Conservation (phyloP, 257 asterid species). For the Solanum dulcamara region DNA sequence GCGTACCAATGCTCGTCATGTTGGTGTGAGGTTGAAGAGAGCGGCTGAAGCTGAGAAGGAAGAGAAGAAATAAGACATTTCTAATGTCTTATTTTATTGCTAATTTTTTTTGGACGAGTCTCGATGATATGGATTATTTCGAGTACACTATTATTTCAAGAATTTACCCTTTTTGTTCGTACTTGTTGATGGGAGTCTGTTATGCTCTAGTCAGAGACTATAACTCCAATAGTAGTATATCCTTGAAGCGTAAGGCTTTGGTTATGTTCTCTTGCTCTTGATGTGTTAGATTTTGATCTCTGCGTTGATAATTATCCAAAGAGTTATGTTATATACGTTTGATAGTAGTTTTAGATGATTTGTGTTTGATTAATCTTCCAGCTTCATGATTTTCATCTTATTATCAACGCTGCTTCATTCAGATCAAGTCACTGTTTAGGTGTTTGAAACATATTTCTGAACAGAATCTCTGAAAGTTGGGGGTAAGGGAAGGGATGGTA, state of each 20-base stretch:
- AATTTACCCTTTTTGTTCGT: neutral
- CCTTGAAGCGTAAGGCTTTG: neutral
- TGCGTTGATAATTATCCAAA: neutral
- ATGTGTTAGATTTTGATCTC: neutral
- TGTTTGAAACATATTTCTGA: too few species aligned
- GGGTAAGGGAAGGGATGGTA: too few species aligned
- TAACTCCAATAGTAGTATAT: neutral
- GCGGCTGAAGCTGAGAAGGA: neutral
- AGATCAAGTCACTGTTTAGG: too few species aligned
- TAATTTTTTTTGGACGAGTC: neutral
- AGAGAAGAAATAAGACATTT: neutral
- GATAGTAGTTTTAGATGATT: neutral
- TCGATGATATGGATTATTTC: neutral
- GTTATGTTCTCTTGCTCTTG: neutral
- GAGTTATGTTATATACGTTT: neutral
- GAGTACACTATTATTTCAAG: neutral
- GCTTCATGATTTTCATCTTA: neutral
- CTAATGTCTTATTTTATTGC: neutral
- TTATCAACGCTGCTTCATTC: neutral
- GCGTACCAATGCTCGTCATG: neutral
- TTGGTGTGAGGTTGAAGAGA: neutral
- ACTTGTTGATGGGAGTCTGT: neutral
- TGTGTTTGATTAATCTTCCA: neutral
- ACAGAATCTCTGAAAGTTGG: too few species aligned
- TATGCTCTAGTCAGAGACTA: neutral